Percentiles rank a stretch among this genome's conserved stretches.
phyloP scores from a whole-genome alignment of 257 asterid genomes.

The Solanum lycopersicoides region DNA sequence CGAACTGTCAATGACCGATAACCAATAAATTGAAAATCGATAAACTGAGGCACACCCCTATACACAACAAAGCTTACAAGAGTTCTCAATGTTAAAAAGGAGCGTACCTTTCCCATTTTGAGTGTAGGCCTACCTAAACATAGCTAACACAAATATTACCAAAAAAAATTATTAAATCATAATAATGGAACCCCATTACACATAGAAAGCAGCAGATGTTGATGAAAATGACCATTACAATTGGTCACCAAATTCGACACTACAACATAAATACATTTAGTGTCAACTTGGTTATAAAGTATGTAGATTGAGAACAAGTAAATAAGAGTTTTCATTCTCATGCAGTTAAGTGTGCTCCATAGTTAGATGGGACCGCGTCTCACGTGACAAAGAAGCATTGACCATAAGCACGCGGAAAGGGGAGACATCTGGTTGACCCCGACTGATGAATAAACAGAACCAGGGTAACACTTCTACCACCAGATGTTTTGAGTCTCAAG shows the following conservation, averaged over 20 bases:
- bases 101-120: background rate
- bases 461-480: background rate
- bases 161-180: background rate
- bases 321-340: background rate
- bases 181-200: background rate
- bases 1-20: no score
- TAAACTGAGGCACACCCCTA: no score
- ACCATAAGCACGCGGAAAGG: conserved; percentile 10
- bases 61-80: background rate
- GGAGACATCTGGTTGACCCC: background rate
- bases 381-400: conserved; percentile 33
- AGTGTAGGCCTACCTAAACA: background rate
- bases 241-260: background rate
- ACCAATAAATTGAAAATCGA: no score
- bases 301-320: background rate
- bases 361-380: conserved; percentile 21
- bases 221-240: background rate
- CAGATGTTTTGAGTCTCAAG: background rate
- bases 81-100: background rate
- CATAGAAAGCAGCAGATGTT: background rate
- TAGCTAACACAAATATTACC: background rate
- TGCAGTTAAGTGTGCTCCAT: conserved; percentile 22
- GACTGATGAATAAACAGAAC: background rate
- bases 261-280: background rate
- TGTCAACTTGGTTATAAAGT: background rate